Percentiles rank a stretch among this genome's conserved stretches.
Evolutionary conservation across 2,329 filamentous ascomycete species (phyloP).

Genomic region (Arthrinium phaeospermum): DNA sequence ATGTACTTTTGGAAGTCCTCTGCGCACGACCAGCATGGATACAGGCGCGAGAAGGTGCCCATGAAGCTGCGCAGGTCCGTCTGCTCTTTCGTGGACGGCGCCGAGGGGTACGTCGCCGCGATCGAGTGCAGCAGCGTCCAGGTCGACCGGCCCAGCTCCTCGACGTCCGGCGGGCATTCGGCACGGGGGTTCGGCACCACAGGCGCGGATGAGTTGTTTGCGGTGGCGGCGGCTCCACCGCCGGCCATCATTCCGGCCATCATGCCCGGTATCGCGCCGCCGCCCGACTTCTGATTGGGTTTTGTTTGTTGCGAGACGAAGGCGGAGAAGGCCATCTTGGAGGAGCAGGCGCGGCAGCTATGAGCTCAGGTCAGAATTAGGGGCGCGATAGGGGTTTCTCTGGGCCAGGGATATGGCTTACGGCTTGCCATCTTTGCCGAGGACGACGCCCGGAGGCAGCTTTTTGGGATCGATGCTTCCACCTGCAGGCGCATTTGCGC

Average conservation of each 20-base stretch:
- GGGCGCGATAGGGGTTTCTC: background rate
- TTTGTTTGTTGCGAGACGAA: slow-evolving; percentile 63
- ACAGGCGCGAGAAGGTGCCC: slow-evolving; percentile 79
- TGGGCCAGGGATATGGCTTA: slow-evolving; percentile 50
- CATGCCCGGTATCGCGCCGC: slow-evolving; percentile 40
- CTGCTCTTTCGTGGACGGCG: slow-evolving; percentile 72
- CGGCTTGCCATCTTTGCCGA: slow-evolving; percentile 86
- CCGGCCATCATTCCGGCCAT: slow-evolving; percentile 38
- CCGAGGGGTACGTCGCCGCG: slow-evolving; percentile 81
- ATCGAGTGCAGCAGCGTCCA: slow-evolving; percentile 96
- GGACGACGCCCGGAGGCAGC: slow-evolving; percentile 73
- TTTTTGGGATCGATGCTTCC: slow-evolving; percentile 49
- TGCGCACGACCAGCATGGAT: slow-evolving; percentile 95
- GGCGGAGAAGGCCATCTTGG: slow-evolving; percentile 64
- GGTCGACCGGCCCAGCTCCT: slow-evolving; percentile 81
- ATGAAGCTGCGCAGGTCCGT: slow-evolving; percentile 80
- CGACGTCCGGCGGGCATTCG: slow-evolving; percentile 91
- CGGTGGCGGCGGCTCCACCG: slow-evolving; percentile 40
- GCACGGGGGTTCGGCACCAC: slow-evolving; percentile 42
- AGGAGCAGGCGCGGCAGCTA: slow-evolving; percentile 76
- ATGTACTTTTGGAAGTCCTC: slow-evolving; percentile 90
- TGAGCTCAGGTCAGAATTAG: background rate
- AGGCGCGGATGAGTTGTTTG: slow-evolving; percentile 26
- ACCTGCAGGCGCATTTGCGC: slow-evolving; percentile 26
- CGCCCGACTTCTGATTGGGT: slow-evolving; percentile 43